Conservation (phyloP, 192 early-diverging fungal species). For the Geranomyces variabilis region DNA sequence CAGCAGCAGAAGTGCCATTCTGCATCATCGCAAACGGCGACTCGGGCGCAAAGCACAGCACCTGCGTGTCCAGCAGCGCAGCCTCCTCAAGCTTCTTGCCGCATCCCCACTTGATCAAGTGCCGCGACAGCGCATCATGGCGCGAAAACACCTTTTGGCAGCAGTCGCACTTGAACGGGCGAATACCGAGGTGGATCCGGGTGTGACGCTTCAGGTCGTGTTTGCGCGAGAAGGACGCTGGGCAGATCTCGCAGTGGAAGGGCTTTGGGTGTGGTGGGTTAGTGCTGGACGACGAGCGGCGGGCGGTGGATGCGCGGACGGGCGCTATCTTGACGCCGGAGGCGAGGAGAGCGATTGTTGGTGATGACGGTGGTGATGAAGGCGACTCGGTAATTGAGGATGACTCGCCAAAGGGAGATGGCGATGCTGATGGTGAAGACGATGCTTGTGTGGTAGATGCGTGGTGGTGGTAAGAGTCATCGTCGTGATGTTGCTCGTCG, state of each 20-base stretch:
- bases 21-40: too few relatives aligned
- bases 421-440: not conserved
- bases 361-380: not conserved
- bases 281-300: slow-evolving; percentile 6
- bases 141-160: slow-evolving; percentile 44
- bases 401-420: not conserved
- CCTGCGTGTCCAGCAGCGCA: not conserved
- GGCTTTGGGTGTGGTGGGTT: slow-evolving; percentile 40
- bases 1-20: too few relatives aligned
- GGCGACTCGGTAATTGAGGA: not conserved
- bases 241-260: slow-evolving; percentile 71
- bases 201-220: slow-evolving; percentile 87
- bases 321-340: slow-evolving; percentile 20
- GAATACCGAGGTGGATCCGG: slow-evolving; percentile 46
- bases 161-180: slow-evolving; percentile 42
- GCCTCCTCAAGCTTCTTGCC: slow-evolving; percentile 28
- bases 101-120: slow-evolving; percentile 37
- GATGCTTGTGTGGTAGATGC: not conserved
- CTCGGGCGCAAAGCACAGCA: too few relatives aligned
- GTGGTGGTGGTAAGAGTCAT: not conserved
- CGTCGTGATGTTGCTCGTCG: not conserved
- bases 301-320: slow-evolving; percentile 24
- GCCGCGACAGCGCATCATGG: slow-evolving; percentile 41
- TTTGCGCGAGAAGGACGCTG: slow-evolving; percentile 78
- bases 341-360: not conserved